These are phyloP conservation scores for Fusarium fracticaudum DNA, from an alignment of 2,329 filamentous ascomycete species.

Conservation along the genomic window DNA sequence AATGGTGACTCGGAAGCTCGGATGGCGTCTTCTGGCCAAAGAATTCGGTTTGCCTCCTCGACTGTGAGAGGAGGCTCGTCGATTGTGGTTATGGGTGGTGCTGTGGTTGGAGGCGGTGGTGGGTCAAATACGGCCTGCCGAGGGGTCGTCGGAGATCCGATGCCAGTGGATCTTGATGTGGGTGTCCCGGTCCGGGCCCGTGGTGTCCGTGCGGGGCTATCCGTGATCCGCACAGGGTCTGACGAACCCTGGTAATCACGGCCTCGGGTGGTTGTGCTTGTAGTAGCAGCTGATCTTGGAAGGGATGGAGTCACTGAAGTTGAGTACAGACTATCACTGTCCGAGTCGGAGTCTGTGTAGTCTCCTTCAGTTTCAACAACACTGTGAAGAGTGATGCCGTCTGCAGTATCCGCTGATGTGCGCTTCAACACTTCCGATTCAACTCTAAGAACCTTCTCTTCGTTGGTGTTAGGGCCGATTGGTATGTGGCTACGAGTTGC, in stretches of 20 bases:
- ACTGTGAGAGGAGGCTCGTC: constrained; percentile 51
- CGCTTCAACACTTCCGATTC: constrained; percentile 47
- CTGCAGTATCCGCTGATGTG: constrained; percentile 40
- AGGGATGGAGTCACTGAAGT: constrained; percentile 28
- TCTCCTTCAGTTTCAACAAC: constrained; percentile 44
- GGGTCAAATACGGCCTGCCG: constrained; percentile 24
- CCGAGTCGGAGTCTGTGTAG: constrained; percentile 38
- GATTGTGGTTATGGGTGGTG: constrained; percentile 20
- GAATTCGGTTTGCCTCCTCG: constrained; percentile 52
- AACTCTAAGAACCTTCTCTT: constrained; percentile 48
- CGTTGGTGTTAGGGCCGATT: constrained; percentile 40
- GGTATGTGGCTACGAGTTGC: constrained; percentile 32
- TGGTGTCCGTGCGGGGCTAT: constrained; percentile 31
- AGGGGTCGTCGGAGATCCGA: constrained; percentile 32
- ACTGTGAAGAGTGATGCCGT: constrained; percentile 45
- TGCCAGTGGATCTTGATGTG: constrained; percentile 29
- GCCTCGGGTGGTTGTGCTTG: constrained; percentile 19
- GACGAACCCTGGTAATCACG: constrained; percentile 20
- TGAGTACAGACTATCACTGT: constrained; percentile 39
- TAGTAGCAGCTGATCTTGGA: constrained; percentile 17
- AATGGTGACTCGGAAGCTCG: constrained; percentile 20
- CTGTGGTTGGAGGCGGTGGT: background rate
- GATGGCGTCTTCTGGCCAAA: constrained; percentile 50
- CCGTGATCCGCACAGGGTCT: constrained; percentile 27
- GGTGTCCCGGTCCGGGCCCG: constrained; percentile 32